Conservation (phyloP, 768 basidiomycete genomes). For the Suillus discolor region DNA sequence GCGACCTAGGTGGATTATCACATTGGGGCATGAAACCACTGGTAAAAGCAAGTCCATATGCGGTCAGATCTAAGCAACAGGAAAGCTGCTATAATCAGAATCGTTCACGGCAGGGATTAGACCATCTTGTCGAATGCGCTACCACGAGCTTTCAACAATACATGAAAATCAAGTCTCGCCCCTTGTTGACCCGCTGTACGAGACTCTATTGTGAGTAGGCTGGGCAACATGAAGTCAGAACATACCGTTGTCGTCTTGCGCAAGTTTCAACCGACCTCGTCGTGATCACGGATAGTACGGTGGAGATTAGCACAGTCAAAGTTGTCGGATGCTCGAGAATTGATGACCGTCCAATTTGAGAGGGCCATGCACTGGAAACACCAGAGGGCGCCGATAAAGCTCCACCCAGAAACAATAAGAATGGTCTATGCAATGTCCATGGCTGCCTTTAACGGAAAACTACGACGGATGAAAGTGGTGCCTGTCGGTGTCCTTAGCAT, state of each 20-base stretch:
- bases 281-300: not conserved
- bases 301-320: not conserved
- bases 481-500: not conserved
- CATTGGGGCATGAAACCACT: slow-evolving; percentile 9
- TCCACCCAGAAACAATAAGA: not conserved
- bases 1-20: not conserved
- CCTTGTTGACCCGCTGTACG: slow-evolving; percentile 14
- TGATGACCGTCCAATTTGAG: not conserved
- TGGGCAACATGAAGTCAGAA: not conserved
- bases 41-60: slow-evolving; percentile 5
- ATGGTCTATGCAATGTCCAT: not conserved
- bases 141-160: not conserved
- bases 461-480: not conserved
- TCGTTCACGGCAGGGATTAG: slow-evolving; percentile 4
- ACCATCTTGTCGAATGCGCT: slow-evolving; percentile 3
- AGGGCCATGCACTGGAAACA: not conserved
- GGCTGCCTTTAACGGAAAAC: not conserved
- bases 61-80: not conserved
- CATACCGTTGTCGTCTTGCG: not conserved
- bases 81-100: not conserved
- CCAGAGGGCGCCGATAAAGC: not conserved
- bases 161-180: not conserved
- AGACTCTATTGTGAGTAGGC: slow-evolving; percentile 6
- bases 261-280: not conserved
- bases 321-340: not conserved